Evolutionary conservation across 129 eudicot species (phyloP).

Genomic region (Glebionis coronaria): DNA sequence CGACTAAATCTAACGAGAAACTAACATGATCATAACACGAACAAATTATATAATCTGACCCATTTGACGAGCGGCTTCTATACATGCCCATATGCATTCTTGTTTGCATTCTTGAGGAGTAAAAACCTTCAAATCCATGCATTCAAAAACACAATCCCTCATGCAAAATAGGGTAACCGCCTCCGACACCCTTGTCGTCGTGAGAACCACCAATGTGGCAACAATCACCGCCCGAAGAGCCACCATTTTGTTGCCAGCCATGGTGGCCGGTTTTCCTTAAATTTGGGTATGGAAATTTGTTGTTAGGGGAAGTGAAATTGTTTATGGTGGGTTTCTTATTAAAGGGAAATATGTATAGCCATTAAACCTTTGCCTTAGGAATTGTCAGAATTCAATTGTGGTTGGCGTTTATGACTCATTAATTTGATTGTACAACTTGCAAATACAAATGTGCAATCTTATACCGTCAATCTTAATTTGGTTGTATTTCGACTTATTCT

Average conservation of each 20-base stretch:
- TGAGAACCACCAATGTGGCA: slow-evolving; percentile 11
- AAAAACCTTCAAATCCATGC: slow-evolving; percentile 25
- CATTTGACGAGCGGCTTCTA: slow-evolving; percentile 23
- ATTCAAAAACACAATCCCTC: slow-evolving; percentile 24
- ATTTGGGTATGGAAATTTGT: not conserved
- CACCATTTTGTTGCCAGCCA: slow-evolving; percentile 22
- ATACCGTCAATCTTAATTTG: not conserved
- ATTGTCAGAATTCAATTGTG: too few relatives aligned
- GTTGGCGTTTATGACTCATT: not conserved
- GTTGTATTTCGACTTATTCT: not conserved
- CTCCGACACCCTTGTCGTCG: slow-evolving; percentile 4
- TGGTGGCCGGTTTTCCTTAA: slow-evolving; percentile 14
- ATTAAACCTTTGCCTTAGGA: not conserved
- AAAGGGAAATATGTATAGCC: not conserved
- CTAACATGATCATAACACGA: not conserved
- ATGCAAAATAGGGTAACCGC: slow-evolving; percentile 21
- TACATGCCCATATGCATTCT: slow-evolving; percentile 31
- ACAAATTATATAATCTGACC: slow-evolving; percentile 11
- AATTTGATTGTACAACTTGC: not conserved
- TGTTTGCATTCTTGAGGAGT: slow-evolving; percentile 30
- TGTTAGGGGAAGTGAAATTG: not conserved
- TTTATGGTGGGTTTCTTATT: slow-evolving; percentile 4
- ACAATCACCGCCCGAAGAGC: slow-evolving; percentile 3
- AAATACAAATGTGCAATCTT: not conserved
- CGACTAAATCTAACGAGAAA: not conserved